Base-by-base conservation (phyloP, 805 yeast species). In the Barnettozyma sp. region DNA sequence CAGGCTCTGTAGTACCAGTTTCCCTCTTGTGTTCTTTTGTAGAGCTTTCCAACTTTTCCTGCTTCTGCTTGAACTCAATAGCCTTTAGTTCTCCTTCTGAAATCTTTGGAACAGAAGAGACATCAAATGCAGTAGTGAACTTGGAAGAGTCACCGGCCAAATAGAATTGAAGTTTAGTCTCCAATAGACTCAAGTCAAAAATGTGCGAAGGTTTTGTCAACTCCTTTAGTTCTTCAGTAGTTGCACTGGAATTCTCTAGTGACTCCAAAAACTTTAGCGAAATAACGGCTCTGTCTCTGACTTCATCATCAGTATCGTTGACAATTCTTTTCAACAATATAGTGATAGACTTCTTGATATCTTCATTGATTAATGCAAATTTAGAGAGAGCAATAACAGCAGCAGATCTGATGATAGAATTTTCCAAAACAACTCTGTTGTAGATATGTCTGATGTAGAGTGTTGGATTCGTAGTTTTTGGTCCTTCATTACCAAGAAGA, bases 341-440 rank as follows among this genome's bases (percentile, higher is more conserved):
- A 48, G 71, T 70, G 49, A 90, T 82, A 36, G 87, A 81, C 43
- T 71, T 68, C 36, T 73, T 65, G 43, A 88, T 73, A 19, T 71
- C 67, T 12, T 71, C 73, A 46, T 87, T 94, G 34, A 70, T 66
- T 39, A 84, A 65, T 6, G 94, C 95, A 65, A 90, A 92, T 62
- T 88, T 87, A 21, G 96, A 78, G 45, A 92, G 70, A 1, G 97
- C 88, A 48, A 84, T 76, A 28, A 92, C 94, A 1, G 98, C 98
- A 26, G 96, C 87, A 3, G 97, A 88, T 58, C 98, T 78, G 38
- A 92, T 88, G 40, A 88, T 80, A 6, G 97, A 85, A 61, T 92
- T 92, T 56, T 92, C 98, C 55, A 92, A 73, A 5, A 90, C 96
- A 56, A 92, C 90, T 59, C 98, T 77, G 72, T 92, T 92, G 67